phyloP scores from a whole-genome alignment of 148 eudicot genomes.

The Persicaria tinctoria region DNA sequence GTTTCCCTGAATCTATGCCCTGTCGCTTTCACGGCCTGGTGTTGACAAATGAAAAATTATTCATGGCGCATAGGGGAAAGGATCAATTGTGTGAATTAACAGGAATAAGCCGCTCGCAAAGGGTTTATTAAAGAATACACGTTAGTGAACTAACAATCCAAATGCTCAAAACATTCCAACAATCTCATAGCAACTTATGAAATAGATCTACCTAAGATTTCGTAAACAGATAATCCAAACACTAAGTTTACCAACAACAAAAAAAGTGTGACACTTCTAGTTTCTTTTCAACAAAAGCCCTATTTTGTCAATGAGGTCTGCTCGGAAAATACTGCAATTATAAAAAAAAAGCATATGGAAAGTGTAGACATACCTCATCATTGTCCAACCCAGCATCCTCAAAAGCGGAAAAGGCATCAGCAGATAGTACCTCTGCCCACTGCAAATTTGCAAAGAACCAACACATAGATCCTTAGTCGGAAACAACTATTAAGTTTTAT shows the following conservation, averaged over 20 bases:
- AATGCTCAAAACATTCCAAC: too few species aligned
- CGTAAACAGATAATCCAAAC: too few species aligned
- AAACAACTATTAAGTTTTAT: background rate
- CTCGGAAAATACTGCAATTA: background rate
- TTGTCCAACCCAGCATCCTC: constrained; percentile 88
- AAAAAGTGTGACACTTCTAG: too few species aligned
- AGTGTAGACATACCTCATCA: constrained; percentile 47
- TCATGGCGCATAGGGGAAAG: background rate
- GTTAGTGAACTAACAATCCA: background rate
- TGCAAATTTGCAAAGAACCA: constrained; percentile 28
- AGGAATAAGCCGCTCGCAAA: background rate
- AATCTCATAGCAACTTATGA: background rate
- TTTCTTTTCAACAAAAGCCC: background rate
- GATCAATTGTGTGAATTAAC: background rate
- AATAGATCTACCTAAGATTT: too few species aligned
- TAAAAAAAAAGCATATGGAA: too few species aligned
- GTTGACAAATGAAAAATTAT: background rate
- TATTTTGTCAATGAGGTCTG: background rate
- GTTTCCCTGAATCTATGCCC: constrained; percentile 94
- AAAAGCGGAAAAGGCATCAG: constrained; percentile 98
- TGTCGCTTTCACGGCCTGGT: constrained; percentile 80
- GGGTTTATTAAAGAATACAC: too few species aligned
- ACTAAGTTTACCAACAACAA: too few species aligned
- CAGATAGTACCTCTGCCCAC: constrained; percentile 99
- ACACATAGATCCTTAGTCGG: background rate